Evolutionary conservation across 2,329 filamentous ascomycete genomes (phyloP).

Genomic region (Neoarthrinium moseri): DNA sequence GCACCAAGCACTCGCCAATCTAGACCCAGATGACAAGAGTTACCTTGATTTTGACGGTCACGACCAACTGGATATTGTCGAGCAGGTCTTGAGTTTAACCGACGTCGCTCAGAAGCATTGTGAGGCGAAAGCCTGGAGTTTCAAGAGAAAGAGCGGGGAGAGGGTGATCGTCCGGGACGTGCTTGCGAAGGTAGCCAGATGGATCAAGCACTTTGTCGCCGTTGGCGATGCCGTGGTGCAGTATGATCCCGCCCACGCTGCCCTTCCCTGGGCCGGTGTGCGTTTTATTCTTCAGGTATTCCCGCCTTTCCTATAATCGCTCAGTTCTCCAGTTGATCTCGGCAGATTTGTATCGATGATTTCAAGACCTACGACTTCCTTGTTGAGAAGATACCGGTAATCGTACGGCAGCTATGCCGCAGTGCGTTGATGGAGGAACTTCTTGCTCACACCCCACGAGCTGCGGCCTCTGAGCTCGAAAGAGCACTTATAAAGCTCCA

Average conservation of each 20-base stretch:
- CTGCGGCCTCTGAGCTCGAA: background rate
- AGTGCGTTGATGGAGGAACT: background rate
- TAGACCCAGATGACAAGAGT: too few relatives aligned
- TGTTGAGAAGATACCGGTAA: background rate
- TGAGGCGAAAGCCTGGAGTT: too few relatives aligned
- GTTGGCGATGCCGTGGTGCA: constrained; percentile 23
- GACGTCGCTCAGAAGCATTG: too few relatives aligned
- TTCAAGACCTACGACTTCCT: background rate
- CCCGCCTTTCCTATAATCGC: background rate
- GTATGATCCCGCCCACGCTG: constrained; percentile 24
- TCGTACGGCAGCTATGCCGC: background rate
- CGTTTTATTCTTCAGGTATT: constrained; percentile 24
- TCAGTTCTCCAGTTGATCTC: background rate
- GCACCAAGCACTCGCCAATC: too few relatives aligned
- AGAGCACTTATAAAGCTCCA: background rate
- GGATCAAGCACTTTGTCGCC: constrained; percentile 26
- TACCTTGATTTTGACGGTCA: too few relatives aligned
- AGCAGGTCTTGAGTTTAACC: too few relatives aligned
- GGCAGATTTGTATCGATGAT: background rate
- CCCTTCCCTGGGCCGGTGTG: constrained; percentile 28
- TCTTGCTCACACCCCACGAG: background rate
- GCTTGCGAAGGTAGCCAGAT: constrained; percentile 15
- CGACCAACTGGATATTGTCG: too few relatives aligned
- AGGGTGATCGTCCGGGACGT: constrained; percentile 15
- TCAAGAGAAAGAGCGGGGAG: background rate